phyloP scores from a whole-genome alignment of 768 basidiomycete genomes.

The Candolleomyces aberdarensis region DNA sequence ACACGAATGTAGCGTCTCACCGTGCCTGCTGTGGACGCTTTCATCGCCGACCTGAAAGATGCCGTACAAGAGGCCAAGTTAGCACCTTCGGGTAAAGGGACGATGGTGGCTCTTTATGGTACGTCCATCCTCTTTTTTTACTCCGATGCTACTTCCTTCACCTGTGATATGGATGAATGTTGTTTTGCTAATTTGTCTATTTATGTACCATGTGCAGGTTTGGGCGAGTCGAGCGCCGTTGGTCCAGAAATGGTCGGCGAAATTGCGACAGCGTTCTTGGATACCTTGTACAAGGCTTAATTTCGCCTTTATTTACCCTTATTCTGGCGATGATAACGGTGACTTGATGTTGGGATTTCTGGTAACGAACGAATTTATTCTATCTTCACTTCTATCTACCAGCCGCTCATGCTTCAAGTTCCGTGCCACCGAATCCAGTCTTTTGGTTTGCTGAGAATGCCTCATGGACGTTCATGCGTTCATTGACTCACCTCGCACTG shows the following conservation, averaged over 20 bases:
- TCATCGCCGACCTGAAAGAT: slow-evolving; percentile 82
- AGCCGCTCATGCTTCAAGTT: too few species aligned
- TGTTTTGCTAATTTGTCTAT: background rate
- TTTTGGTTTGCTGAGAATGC: too few species aligned
- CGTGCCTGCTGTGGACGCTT: slow-evolving; percentile 67
- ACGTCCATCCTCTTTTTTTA: slow-evolving; percentile 19
- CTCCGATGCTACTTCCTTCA: too few species aligned
- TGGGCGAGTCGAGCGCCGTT: slow-evolving; percentile 78
- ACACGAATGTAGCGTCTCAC: slow-evolving; percentile 61
- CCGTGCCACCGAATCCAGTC: too few species aligned
- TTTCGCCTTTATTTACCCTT: background rate
- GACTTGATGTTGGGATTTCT: too few species aligned
- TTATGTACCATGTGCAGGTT: slow-evolving; percentile 42
- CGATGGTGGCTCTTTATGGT: slow-evolving; percentile 94
- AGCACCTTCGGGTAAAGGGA: slow-evolving; percentile 67
- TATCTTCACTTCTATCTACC: too few species aligned
- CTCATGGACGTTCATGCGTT: too few species aligned
- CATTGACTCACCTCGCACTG: too few species aligned
- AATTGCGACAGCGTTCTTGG: slow-evolving; percentile 77
- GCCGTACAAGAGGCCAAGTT: slow-evolving; percentile 69
- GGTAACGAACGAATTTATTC: too few species aligned
- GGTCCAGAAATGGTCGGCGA: slow-evolving; percentile 79
- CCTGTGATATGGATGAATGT: background rate
- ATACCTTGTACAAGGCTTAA: slow-evolving; percentile 78
- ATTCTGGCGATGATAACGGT: too few species aligned